Percentiles rank a stretch among this genome's conserved stretches.
Conservation (phyloP, 192 early-diverging fungal species). For the Chytriomyces sp. region DNA sequence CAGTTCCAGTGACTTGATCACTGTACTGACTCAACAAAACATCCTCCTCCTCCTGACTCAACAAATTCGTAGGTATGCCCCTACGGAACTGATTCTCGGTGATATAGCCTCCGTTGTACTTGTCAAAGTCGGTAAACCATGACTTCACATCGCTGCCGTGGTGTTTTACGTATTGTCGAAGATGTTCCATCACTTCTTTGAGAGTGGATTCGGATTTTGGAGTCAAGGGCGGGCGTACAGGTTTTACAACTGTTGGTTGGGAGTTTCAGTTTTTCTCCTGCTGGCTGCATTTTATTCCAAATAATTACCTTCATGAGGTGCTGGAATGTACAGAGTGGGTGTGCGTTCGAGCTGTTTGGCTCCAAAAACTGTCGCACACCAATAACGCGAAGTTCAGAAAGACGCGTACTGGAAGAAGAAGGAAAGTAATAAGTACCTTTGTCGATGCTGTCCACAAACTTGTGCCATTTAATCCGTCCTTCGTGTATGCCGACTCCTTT, state of each 20-base stretch:
- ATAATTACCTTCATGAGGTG: slow-evolving; percentile 46
- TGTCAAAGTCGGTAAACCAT: slow-evolving; percentile 68
- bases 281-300: background rate
- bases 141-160: slow-evolving; percentile 64
- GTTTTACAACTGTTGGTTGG: slow-evolving; percentile 45
- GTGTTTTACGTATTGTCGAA: slow-evolving; percentile 55
- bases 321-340: slow-evolving; percentile 50
- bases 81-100: slow-evolving; percentile 62
- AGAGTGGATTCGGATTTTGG: slow-evolving; percentile 42
- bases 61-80: slow-evolving; percentile 55
- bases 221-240: slow-evolving; percentile 45
- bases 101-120: slow-evolving; percentile 59
- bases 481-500: slow-evolving; percentile 20
- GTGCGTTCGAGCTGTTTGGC: slow-evolving; percentile 48
- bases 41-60: slow-evolving; percentile 56
- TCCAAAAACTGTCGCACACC: slow-evolving; percentile 52
- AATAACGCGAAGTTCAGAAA: background rate
- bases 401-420: background rate
- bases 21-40: slow-evolving; percentile 51
- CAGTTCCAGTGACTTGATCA: slow-evolving; percentile 45
- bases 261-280: background rate
- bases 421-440: slow-evolving; percentile 44
- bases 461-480: slow-evolving; percentile 52
- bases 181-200: slow-evolving; percentile 47
- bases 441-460: slow-evolving; percentile 60